A percentile compares a stretch with the other conserved stretches of the same genome.
These are phyloP conservation scores for Penicillium sp. DNA, from an alignment of 2,329 filamentous ascomycete species.

Conservation along the genomic window DNA sequence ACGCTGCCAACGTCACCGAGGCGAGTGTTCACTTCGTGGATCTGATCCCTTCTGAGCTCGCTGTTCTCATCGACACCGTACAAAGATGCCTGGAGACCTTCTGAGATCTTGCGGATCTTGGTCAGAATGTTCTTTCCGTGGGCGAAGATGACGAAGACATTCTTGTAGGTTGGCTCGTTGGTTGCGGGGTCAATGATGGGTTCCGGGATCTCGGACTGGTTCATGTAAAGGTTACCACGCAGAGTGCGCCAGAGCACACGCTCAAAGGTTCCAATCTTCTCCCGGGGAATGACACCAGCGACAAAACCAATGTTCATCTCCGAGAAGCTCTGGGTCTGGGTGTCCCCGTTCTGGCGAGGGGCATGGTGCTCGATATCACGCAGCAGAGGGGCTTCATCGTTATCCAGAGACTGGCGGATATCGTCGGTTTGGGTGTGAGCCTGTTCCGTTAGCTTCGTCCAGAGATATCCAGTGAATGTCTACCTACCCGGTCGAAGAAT, in stretches of 20 bases:
- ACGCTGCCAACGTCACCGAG: constrained; percentile 90
- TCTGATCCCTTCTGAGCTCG: constrained; percentile 90
- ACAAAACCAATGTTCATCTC: constrained; percentile 99
- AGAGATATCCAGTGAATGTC: not conserved
- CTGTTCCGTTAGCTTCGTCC: constrained; percentile 28
- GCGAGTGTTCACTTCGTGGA: constrained; percentile 94
- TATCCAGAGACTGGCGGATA: constrained; percentile 81
- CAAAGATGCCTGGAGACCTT: constrained; percentile 91
- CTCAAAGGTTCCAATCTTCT: constrained; percentile 93
- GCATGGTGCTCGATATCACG: constrained; percentile 87
- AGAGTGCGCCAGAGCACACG: constrained; percentile 96
- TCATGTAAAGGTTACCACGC: constrained; percentile 98
- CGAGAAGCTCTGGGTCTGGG: constrained; percentile 78
- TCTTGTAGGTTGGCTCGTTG: constrained; percentile 93
- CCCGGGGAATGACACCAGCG: constrained; percentile 89
- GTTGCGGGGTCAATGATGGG: constrained; percentile 86
- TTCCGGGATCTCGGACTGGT: constrained; percentile 97
- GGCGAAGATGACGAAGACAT: constrained; percentile 98
- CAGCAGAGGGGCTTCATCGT: constrained; percentile 90
- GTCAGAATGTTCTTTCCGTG: constrained; percentile 97
- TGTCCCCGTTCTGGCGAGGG: constrained; percentile 59
- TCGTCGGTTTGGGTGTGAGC: constrained; percentile 96
- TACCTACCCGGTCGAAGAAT: constrained; percentile 78
- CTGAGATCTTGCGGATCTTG: constrained; percentile 98
- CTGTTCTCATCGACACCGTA: constrained; percentile 98